Evolutionary conservation across 257 asterid species (phyloP).

Genomic region (Eucommia ulmoides): DNA sequence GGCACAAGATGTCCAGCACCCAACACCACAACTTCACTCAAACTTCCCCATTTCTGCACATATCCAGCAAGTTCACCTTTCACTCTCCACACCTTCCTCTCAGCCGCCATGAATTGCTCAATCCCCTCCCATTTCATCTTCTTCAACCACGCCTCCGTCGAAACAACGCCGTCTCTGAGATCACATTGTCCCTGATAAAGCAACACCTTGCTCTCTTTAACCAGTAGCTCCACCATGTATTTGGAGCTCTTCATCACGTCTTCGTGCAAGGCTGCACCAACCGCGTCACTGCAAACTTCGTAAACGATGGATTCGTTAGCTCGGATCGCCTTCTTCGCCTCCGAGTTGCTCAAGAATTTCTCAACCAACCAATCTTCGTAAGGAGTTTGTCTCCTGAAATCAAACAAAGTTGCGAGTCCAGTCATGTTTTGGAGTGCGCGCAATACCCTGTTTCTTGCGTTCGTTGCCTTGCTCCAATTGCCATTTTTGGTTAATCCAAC

Average conservation of each 20-base stretch:
- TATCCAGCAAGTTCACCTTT: neutral
- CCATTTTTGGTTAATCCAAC: neutral
- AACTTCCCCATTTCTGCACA: neutral
- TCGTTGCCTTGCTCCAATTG: neutral
- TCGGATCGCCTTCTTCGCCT: neutral
- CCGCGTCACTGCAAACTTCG: neutral
- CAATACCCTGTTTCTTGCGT: neutral
- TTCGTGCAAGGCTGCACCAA: neutral
- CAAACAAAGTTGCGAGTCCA: neutral
- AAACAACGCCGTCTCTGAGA: neutral
- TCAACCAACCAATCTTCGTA: neutral
- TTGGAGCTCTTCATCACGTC: conserved; percentile 1
- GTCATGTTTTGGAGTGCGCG: neutral
- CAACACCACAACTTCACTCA: neutral
- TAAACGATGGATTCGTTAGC: neutral
- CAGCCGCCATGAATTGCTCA: neutral
- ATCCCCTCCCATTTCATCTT: neutral
- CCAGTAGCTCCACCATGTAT: neutral
- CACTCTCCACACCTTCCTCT: neutral
- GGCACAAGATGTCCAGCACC: conserved; percentile 2
- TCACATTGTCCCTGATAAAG: neutral
- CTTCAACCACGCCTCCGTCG: neutral
- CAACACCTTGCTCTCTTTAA: neutral
- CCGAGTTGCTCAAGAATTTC: neutral
- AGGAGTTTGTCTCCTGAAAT: neutral